These are phyloP conservation scores for Backusella liffmaniae DNA, from an alignment of 192 early-diverging fungal genomes.

Conservation along the genomic window DNA sequence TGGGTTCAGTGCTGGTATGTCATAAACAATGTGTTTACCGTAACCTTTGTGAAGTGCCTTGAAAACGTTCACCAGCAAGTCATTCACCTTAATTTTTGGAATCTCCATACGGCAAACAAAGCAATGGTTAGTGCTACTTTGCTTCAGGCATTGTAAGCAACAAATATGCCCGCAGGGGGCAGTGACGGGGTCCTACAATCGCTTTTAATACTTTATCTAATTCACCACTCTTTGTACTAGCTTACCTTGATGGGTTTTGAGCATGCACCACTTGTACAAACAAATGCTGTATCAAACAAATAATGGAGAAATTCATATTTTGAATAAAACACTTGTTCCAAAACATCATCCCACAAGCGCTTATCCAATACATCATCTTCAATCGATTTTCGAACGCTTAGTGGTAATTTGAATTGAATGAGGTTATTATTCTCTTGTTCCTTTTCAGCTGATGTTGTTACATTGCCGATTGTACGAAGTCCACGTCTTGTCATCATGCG, in stretches of 20 bases:
- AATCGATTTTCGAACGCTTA: slow-evolving; percentile 13
- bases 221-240: neutral
- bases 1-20: neutral
- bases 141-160: slow-evolving; percentile 30
- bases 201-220: too few species aligned
- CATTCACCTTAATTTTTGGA: slow-evolving; percentile 10
- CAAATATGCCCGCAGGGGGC: slow-evolving; percentile 36
- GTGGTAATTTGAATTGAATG: slow-evolving; percentile 16
- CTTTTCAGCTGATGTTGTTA: neutral
- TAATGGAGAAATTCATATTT: slow-evolving; percentile 37
- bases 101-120: slow-evolving; percentile 32
- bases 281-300: slow-evolving; percentile 31
- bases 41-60: slow-evolving; percentile 22
- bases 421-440: neutral
- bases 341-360: slow-evolving; percentile 35
- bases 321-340: slow-evolving; percentile 18
- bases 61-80: slow-evolving; percentile 12
- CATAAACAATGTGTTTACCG: neutral
- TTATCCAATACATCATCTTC: neutral
- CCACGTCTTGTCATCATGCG: slow-evolving; percentile 41
- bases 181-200: slow-evolving; percentile 34
- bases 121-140: slow-evolving; percentile 20
- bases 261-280: slow-evolving; percentile 36
- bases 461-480: slow-evolving; percentile 32
- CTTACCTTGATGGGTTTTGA: slow-evolving; percentile 16